These are phyloP conservation scores for Mucor mucedo DNA, from an alignment of 371 early-diverging fungal species.

Conservation along the genomic window DNA sequence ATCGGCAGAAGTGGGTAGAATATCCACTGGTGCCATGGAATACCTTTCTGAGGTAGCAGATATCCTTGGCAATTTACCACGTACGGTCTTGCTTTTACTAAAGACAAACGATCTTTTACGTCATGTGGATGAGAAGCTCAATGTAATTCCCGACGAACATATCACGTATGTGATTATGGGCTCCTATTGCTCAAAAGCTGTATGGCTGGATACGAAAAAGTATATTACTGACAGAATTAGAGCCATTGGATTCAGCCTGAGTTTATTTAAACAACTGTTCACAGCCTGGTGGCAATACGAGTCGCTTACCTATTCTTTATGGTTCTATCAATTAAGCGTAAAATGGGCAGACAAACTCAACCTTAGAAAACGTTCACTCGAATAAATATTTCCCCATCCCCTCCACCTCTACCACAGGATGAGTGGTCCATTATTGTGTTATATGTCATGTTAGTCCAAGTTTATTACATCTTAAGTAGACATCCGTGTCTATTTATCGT, in stretches of 20 bases:
- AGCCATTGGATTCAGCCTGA: constrained; percentile 33
- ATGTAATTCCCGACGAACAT: constrained; percentile 3
- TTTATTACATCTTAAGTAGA: too few species aligned
- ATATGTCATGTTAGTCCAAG: too few species aligned
- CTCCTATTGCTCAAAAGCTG: constrained; percentile 25
- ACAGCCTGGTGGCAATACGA: constrained; percentile 53
- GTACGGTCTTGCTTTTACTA: constrained; percentile 80
- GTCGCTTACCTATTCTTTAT: constrained; percentile 34
- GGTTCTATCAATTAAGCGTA: constrained; percentile 37
- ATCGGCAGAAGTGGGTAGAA: constrained; percentile 53
- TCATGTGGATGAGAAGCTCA: neutral
- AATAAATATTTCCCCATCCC: too few species aligned
- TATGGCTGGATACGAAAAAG: constrained; percentile 24
- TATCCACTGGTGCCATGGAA: constrained; percentile 44
- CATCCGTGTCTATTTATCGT: constrained; percentile 16
- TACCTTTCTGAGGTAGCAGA: constrained; percentile 76
- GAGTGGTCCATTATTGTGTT: too few species aligned
- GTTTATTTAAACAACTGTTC: constrained; percentile 34
- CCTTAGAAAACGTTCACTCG: too few species aligned
- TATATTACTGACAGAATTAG: constrained; percentile 32
- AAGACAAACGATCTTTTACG: constrained; percentile 70
- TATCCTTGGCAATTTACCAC: constrained; percentile 79
- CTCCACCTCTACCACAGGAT: too few species aligned
- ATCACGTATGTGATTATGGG: too few species aligned
- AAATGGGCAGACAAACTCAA: too few species aligned